Evolutionary conservation across 2,329 filamentous ascomycete genomes (phyloP).

Genomic region (Xylaria sp.): DNA sequence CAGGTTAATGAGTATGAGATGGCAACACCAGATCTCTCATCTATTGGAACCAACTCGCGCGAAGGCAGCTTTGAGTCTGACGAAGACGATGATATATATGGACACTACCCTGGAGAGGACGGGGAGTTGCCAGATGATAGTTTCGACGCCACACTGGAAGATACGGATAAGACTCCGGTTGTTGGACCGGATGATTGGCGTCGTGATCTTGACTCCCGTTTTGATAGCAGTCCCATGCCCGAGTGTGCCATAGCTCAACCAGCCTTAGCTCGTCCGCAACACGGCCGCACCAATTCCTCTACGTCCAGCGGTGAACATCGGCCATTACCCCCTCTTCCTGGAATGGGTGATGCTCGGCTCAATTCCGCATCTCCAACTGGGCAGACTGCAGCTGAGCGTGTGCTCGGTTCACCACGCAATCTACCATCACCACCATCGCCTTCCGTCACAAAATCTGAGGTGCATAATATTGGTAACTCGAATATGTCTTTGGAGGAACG

Average conservation of each 20-base stretch:
- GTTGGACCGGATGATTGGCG: constrained; percentile 98
- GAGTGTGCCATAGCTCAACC: constrained; percentile 59
- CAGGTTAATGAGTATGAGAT: constrained; percentile 98
- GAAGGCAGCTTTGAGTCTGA: constrained; percentile 93
- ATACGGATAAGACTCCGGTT: constrained; percentile 96
- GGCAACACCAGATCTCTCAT: constrained; percentile 96
- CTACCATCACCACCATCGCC: constrained; percentile 80
- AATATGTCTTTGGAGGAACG: constrained; percentile 89
- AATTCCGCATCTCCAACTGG: constrained; percentile 69
- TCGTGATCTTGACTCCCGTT: constrained; percentile 77
- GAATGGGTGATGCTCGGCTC: constrained; percentile 58
- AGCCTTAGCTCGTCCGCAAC: constrained; percentile 62
- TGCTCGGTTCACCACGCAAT: constrained; percentile 71
- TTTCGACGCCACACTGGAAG: constrained; percentile 94
- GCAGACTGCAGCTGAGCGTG: constrained; percentile 77
- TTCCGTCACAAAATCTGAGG: constrained; percentile 77
- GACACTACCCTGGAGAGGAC: constrained; percentile 63
- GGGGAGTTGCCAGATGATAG: constrained; percentile 80
- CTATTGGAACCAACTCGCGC: constrained; percentile 86
- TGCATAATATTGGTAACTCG: constrained; percentile 76
- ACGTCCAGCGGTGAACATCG: constrained; percentile 84
- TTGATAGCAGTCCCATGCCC: constrained; percentile 76
- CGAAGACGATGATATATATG: constrained; percentile 75
- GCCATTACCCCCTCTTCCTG: constrained; percentile 87
- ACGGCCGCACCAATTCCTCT: constrained; percentile 75